Evolutionary conservation across 495 filamentous ascomycete genomes (phyloP).

Genomic region (Lindgomyces ingoldianus): DNA sequence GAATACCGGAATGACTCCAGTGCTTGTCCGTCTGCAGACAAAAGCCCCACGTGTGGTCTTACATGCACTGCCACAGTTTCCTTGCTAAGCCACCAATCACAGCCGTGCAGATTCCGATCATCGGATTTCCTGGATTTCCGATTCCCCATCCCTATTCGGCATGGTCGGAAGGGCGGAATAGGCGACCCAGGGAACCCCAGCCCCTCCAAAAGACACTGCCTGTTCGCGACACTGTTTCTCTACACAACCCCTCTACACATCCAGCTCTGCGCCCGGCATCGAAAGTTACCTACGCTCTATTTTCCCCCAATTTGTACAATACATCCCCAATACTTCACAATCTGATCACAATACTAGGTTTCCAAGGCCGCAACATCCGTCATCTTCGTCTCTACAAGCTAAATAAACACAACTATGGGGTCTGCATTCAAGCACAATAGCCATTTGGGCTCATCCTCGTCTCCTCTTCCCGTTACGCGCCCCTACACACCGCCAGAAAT

Average conservation of each 20-base stretch:
- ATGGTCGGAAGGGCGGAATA: too few relatives aligned
- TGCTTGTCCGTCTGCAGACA: background rate
- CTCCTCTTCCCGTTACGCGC: conserved; percentile 10
- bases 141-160: background rate
- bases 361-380: too few relatives aligned
- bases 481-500: conserved; percentile 23
- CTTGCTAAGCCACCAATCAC: background rate
- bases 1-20: background rate
- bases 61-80: background rate
- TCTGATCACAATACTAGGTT: background rate
- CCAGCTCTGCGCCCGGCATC: background rate
- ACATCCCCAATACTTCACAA: background rate
- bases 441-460: background rate
- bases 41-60: background rate
- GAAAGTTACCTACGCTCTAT: background rate
- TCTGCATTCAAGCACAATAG: background rate
- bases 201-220: background rate
- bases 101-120: background rate
- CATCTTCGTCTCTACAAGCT: background rate
- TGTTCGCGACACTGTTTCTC: background rate
- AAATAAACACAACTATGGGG: conserved; percentile 7
- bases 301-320: background rate
- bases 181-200: background rate
- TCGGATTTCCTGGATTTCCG: background rate
- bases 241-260: too few relatives aligned